A percentile compares a stretch with the other conserved stretches of the same genome.
These are phyloP conservation scores for Hippophae gyantsensis DNA, from an alignment of 306 rosid genomes.

Conservation along the genomic window DNA sequence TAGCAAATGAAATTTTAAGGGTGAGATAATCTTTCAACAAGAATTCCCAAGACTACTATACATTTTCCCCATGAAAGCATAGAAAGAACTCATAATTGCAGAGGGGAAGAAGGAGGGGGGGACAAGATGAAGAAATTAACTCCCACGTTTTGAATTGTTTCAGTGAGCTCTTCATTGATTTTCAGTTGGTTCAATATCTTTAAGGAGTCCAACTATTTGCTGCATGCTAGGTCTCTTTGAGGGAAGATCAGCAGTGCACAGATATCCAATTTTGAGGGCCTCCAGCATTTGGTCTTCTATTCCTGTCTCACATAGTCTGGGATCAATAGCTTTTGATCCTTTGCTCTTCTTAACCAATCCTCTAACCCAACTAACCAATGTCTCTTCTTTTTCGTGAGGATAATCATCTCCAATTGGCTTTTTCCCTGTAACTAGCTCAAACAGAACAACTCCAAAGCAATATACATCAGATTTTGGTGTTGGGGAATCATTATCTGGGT, in stretches of 20 bases:
- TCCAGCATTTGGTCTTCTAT: slow-evolving; percentile 68
- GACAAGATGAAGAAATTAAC: slow-evolving; percentile 7
- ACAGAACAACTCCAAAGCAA: slow-evolving; percentile 87
- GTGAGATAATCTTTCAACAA: slow-evolving; percentile 12
- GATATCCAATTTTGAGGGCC: slow-evolving; percentile 86
- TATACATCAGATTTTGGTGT: slow-evolving; percentile 89
- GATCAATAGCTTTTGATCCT: slow-evolving; percentile 64
- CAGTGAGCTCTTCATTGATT: slow-evolving; percentile 16
- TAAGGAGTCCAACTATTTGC: slow-evolving; percentile 95
- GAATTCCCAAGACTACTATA: slow-evolving; percentile 33
- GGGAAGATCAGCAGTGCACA: slow-evolving; percentile 93
- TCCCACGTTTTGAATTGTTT: background rate
- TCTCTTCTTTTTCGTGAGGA: slow-evolving; percentile 62
- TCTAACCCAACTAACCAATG: slow-evolving; percentile 84
- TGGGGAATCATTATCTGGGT: slow-evolving; percentile 48
- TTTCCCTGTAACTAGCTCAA: slow-evolving; percentile 80
- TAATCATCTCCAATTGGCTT: slow-evolving; percentile 84
- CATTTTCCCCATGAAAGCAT: slow-evolving; percentile 28
- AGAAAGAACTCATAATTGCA: slow-evolving; percentile 22
- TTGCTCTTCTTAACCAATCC: slow-evolving; percentile 64
- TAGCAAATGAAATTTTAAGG: slow-evolving; percentile 10
- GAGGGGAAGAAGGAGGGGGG: background rate
- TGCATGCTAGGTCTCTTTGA: slow-evolving; percentile 94
- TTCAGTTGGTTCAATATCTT: slow-evolving; percentile 68
- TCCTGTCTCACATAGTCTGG: slow-evolving; percentile 55